Evolutionary conservation across 2,329 filamentous ascomycete genomes (phyloP).

Genomic region (Epichloe elymi): DNA sequence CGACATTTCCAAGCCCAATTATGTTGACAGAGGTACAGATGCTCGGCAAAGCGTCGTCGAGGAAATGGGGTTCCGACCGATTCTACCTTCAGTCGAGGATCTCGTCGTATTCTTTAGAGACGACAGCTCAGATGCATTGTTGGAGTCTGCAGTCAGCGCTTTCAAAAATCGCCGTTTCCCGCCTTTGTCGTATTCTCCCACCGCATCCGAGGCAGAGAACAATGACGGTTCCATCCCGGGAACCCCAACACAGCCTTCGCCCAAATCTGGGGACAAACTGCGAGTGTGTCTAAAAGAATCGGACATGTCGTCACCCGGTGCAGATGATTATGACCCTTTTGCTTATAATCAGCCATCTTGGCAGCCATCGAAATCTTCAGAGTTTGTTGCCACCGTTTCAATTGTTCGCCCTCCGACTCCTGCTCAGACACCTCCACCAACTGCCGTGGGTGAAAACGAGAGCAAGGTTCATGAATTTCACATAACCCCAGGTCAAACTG

Average conservation of each 20-base stretch:
- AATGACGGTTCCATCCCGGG: conserved; percentile 11
- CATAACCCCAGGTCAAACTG: conserved; percentile 28
- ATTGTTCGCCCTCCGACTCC: conserved; percentile 28
- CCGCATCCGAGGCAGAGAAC: conserved; percentile 10
- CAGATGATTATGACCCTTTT: conserved; percentile 36
- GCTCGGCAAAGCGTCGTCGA: conserved; percentile 14
- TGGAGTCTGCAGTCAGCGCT: conserved; percentile 34
- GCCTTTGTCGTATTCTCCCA: conserved; percentile 12
- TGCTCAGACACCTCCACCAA: conserved; percentile 28
- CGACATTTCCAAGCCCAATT: conserved; percentile 12
- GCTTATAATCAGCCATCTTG: conserved; percentile 19
- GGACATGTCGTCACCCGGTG: background rate
- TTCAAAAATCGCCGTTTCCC: conserved; percentile 23
- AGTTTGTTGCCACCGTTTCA: conserved; percentile 12
- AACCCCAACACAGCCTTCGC: conserved; percentile 12
- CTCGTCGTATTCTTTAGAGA: conserved; percentile 41
- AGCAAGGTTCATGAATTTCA: conserved; percentile 33
- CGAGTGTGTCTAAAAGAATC: background rate
- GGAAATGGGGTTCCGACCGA: conserved; percentile 22
- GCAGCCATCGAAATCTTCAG: conserved; percentile 12
- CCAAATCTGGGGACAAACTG: background rate
- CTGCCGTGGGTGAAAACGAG: conserved; percentile 12
- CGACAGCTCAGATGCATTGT: conserved; percentile 24
- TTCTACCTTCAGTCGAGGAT: conserved; percentile 42
- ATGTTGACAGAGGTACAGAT: conserved; percentile 29